Percentiles rank a stretch among this genome's conserved stretches.
These are phyloP conservation scores for Vicia faba DNA, from an alignment of 306 rosid genomes.

Conservation along the genomic window DNA sequence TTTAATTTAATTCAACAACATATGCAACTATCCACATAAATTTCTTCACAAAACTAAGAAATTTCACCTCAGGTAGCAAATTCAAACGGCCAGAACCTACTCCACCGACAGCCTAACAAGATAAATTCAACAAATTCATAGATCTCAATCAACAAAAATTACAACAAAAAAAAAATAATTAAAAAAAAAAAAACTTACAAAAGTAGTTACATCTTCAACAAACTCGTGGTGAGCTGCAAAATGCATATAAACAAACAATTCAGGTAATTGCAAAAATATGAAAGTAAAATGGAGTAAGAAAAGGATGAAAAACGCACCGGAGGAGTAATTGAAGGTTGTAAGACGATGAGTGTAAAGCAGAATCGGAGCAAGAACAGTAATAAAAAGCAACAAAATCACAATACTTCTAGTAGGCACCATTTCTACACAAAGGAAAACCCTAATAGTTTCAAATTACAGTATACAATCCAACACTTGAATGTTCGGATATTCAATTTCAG, in stretches of 20 bases:
- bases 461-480: no score
- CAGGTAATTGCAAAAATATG: not conserved
- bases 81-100: slow-evolving; percentile 56
- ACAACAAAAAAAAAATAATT: no score
- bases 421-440: not conserved
- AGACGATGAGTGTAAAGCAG: slow-evolving; percentile 76
- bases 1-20: slow-evolving; percentile 4
- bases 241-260: not conserved
- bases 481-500: no score
- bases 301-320: slow-evolving; percentile 47
- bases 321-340: slow-evolving; percentile 46
- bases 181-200: slow-evolving; percentile 50
- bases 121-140: no score
- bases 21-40: slow-evolving; percentile 14
- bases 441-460: no score
- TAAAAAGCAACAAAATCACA: slow-evolving; percentile 58
- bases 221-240: slow-evolving; percentile 63
- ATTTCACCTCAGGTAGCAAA: slow-evolving; percentile 67
- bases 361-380: slow-evolving; percentile 82
- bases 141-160: no score
- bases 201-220: slow-evolving; percentile 50
- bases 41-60: not conserved
- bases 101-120: slow-evolving; percentile 53
- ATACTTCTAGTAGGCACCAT: slow-evolving; percentile 56
- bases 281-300: not conserved